Conservation (phyloP, 495 filamentous ascomycete genomes). For the Xylaria curta region DNA sequence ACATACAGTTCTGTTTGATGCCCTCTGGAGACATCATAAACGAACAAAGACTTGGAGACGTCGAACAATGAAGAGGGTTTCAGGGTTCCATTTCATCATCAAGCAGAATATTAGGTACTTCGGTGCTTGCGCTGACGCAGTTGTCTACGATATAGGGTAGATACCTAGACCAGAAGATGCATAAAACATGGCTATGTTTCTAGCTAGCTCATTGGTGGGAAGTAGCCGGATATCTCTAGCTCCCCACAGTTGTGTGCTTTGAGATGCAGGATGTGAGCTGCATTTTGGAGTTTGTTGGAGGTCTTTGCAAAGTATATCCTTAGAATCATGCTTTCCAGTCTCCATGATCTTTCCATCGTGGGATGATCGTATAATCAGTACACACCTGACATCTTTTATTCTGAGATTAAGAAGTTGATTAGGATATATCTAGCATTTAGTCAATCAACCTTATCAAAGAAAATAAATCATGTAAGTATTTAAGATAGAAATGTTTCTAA, state of each 20-base stretch:
- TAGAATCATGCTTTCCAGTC: neutral
- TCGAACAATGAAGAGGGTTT: slow-evolving; percentile 9
- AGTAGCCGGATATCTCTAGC: slow-evolving; percentile 21
- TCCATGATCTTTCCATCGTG: slow-evolving; percentile 5
- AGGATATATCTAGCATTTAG: neutral
- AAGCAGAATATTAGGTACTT: slow-evolving; percentile 6
- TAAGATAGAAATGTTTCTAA: neutral
- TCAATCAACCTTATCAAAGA: neutral
- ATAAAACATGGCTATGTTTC: slow-evolving; percentile 12
- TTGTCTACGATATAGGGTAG: neutral
- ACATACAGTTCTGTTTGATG: neutral
- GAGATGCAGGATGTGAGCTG: slow-evolving; percentile 11
- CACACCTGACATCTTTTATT: neutral
- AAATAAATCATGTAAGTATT: neutral
- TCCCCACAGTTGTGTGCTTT: slow-evolving; percentile 20
- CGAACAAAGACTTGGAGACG: slow-evolving; percentile 4
- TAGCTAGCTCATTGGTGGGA: slow-evolving; percentile 5
- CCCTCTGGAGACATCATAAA: neutral
- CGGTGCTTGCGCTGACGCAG: neutral
- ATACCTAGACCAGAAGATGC: neutral
- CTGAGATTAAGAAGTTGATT: neutral
- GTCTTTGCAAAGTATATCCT: slow-evolving; percentile 1
- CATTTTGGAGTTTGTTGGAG: slow-evolving; percentile 14
- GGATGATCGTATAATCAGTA: neutral
- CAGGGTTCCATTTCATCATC: slow-evolving; percentile 6